Evolutionary conservation across 768 basidiomycete genomes (phyloP), one percentile per base, ranked within the genome.

Genomic region (Candolleomyces eurysporus): DNA sequence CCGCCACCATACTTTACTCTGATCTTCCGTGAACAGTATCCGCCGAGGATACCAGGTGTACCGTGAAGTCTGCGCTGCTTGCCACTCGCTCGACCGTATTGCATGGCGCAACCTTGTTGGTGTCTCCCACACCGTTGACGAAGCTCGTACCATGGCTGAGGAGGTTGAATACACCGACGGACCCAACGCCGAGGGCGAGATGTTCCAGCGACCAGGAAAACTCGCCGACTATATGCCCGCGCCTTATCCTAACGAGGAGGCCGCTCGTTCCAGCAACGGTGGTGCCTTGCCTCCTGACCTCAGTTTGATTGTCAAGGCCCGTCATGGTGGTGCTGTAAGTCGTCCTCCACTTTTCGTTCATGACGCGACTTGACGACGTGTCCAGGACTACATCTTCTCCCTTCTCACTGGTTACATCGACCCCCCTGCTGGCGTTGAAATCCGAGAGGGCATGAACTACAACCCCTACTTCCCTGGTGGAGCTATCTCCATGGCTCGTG

Each of bases 91-190:
- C 59, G 94, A 99, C 80, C 94, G 97, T 68, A 96, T 99, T 72
- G 97, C 97, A 61, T 99, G 97, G 97, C 93, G 97, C 73, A 99
- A 98, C 80, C 82, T 99, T 61, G 97, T 99, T 66, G 97, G 95
- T 71, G 94, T 98, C 59, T 97, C 95, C 31, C 97, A 99, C 79
- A 93, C 91, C 67, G 96, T 82, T 48, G 91, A 94, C 65, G 96
- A 99, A 78, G 82, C 82, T 58, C 91, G 92, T 75, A 80, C 82
- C 2, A 86, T 98, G 90, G 97, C 97, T 10, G 97, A 97, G 78
- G 96, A 98, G 70, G 81, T 95, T 61, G 97, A 99, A 76, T 99
- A 98, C 77, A 84, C 86, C 70, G 97, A 99, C 71, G 97, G 97
- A 40, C 97, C 97, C 53, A 86, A 98, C 73, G 89, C 89, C 65